Evolutionary conservation across 257 asterid species (phyloP).

Genomic region (Lavandula angustifolia): DNA sequence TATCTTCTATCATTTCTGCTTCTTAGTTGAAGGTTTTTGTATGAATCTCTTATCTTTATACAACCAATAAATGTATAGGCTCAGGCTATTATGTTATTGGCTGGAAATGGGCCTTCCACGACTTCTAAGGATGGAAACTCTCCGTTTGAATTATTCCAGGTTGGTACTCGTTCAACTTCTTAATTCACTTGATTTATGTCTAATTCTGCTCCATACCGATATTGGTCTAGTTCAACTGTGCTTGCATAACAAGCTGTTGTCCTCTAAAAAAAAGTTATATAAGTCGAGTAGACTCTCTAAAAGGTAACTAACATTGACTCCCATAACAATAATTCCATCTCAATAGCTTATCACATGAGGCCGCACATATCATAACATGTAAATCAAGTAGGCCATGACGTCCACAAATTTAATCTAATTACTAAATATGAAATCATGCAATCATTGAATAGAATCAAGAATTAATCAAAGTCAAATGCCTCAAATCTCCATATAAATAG

Average conservation of each 20-base stretch:
- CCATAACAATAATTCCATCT: conserved; percentile 58
- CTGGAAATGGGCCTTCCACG: conserved; percentile 68
- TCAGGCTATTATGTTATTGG: conserved; percentile 90
- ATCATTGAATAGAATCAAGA: not conserved
- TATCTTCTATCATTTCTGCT: not conserved
- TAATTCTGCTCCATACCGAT: not conserved
- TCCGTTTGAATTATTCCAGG: conserved; percentile 96
- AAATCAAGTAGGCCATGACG: conserved; percentile 35
- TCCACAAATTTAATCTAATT: not conserved
- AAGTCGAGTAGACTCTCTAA: not conserved
- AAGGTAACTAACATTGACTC: conserved; percentile 24
- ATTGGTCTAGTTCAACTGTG: conserved; percentile 21
- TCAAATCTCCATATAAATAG: conserved; percentile 35
- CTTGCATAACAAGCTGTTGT: conserved; percentile 36
- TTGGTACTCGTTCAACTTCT: conserved; percentile 27
- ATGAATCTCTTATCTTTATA: not conserved
- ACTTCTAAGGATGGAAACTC: conserved; percentile 90
- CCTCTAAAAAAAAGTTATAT: not conserved
- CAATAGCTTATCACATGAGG: conserved; percentile 43
- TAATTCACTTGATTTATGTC: not conserved
- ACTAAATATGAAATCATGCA: not conserved
- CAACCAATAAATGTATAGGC: conserved; percentile 40
- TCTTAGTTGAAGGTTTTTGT: not conserved
- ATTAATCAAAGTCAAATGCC: not conserved
- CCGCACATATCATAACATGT: conserved; percentile 52